Percentiles rank a stretch among this genome's conserved stretches.
Evolutionary conservation across 2,329 filamentous ascomycete species (phyloP).

Genomic region (Cryphonectria japonica): DNA sequence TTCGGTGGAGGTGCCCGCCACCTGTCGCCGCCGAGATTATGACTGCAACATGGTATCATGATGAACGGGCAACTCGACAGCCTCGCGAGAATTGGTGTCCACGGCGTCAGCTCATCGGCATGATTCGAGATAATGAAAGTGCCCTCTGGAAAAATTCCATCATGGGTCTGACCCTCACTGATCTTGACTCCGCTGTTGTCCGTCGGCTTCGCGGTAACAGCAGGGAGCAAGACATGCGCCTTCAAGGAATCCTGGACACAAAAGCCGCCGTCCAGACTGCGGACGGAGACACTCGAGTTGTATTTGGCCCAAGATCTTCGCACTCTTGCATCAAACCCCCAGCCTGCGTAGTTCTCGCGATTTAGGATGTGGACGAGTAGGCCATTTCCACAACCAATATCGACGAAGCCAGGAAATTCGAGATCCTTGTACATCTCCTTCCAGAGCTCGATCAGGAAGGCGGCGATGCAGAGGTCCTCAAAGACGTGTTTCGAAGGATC

Average conservation of each 20-base stretch:
- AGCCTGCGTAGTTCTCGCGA: slow-evolving; percentile 80
- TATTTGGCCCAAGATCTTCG: slow-evolving; percentile 87
- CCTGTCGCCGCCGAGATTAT: slow-evolving; percentile 75
- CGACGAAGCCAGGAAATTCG: slow-evolving; percentile 85
- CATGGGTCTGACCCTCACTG: slow-evolving; percentile 44
- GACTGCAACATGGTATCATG: slow-evolving; percentile 93
- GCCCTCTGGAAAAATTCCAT: slow-evolving; percentile 69
- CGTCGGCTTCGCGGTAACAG: slow-evolving; percentile 39
- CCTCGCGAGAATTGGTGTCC: slow-evolving; percentile 87
- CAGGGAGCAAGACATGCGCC: slow-evolving; percentile 51
- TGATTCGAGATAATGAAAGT: slow-evolving; percentile 98
- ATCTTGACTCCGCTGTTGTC: slow-evolving; percentile 27
- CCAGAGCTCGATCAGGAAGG: slow-evolving; percentile 94
- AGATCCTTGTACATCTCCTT: slow-evolving; percentile 70
- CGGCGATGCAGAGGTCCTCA: slow-evolving; percentile 88
- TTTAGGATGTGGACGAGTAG: slow-evolving; percentile 83
- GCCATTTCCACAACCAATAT: slow-evolving; percentile 95
- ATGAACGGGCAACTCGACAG: slow-evolving; percentile 81
- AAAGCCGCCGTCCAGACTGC: slow-evolving; percentile 38
- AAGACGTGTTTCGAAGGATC: slow-evolving; percentile 93
- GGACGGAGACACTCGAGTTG: slow-evolving; percentile 40
- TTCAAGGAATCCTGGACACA: slow-evolving; percentile 25
- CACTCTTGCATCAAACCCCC: slow-evolving; percentile 87
- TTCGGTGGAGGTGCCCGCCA: slow-evolving; percentile 69
- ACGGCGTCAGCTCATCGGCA: slow-evolving; percentile 92